A percentile compares a stretch with the other conserved stretches of the same genome.
These are phyloP conservation scores for Chaetoceros muelleri DNA, from an alignment of 108 stramenopile species.

Conservation along the genomic window DNA sequence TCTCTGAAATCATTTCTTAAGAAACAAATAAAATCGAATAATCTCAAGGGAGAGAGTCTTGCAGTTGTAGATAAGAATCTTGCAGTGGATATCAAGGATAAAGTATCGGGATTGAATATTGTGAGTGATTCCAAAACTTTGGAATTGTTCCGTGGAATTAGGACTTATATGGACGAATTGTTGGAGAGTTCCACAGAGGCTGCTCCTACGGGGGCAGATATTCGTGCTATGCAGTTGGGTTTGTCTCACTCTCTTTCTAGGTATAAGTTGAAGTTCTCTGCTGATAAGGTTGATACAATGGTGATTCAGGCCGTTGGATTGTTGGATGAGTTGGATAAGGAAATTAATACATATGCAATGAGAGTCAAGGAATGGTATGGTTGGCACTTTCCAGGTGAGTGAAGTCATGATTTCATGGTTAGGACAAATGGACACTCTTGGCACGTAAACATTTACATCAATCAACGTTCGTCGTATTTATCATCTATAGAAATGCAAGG, in stretches of 20 bases:
- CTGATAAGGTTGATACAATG: conserved; percentile 99
- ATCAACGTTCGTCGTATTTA: too few relatives aligned
- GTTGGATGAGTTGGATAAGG: conserved; percentile 99
- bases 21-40: conserved; percentile 88
- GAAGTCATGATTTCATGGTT: too few relatives aligned
- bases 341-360: conserved; percentile 99
- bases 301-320: conserved; percentile 99
- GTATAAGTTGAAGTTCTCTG: conserved; percentile 99
- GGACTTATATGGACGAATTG: conserved; percentile 84
- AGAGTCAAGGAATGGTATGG: conserved; percentile 99
- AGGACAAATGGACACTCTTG: too few relatives aligned
- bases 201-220: conserved; percentile 35
- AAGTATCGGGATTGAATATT: conserved; percentile 43
- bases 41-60: conserved; percentile 61
- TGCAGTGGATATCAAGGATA: conserved; percentile 89
- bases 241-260: conserved; percentile 92
- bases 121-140: conserved; percentile 70
- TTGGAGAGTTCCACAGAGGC: conserved; percentile 42
- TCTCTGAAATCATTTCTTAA: conserved; percentile 93
- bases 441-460: too few relatives aligned
- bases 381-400: conserved; percentile 96
- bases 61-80: conserved; percentile 91
- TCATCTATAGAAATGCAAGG: conserved; percentile 81
- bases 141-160: conserved; percentile 94
- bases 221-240: conserved; percentile 93